A percentile compares a stretch with the other conserved stretches of the same genome.
Evolutionary conservation across 352 stramenopile species (phyloP).

Genomic region (Phytophthora sp.): DNA sequence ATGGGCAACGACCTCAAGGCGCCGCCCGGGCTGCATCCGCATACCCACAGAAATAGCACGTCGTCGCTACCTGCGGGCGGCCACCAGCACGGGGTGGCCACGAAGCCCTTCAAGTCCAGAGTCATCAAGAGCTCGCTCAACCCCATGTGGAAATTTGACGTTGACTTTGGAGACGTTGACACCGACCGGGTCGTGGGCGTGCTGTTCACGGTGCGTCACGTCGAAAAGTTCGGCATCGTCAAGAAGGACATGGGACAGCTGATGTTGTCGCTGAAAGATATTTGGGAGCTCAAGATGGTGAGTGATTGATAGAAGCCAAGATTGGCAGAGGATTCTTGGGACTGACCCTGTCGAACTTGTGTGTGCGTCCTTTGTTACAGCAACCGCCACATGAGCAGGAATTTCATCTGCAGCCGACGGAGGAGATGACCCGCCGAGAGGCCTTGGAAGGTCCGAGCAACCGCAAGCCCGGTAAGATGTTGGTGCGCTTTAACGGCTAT

Average conservation of each 20-base stretch:
- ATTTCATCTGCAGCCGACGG: constrained; percentile 65
- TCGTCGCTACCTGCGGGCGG: constrained; percentile 30
- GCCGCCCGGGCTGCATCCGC: constrained; percentile 16
- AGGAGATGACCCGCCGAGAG: constrained; percentile 61
- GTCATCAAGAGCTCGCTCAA: constrained; percentile 79
- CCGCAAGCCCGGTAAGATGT: constrained; percentile 73
- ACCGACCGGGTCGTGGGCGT: constrained; percentile 71
- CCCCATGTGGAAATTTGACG: constrained; percentile 83
- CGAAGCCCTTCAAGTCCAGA: constrained; percentile 61
- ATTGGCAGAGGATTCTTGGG: not conserved
- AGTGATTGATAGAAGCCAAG: not conserved
- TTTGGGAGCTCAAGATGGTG: constrained; percentile 81
- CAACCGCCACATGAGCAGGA: constrained; percentile 63
- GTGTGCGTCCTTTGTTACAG: constrained; percentile 37
- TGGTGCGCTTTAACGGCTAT: constrained; percentile 74
- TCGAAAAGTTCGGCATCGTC: constrained; percentile 76
- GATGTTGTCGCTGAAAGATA: constrained; percentile 64
- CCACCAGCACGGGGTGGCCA: constrained; percentile 33
- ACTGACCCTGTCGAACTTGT: constrained; percentile 20
- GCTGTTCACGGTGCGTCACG: constrained; percentile 68
- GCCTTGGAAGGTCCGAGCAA: constrained; percentile 59
- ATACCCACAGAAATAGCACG: constrained; percentile 22
- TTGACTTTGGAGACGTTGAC: constrained; percentile 82
- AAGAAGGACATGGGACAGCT: constrained; percentile 79
- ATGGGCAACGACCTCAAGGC: constrained; percentile 57